Base-by-base conservation (phyloP, 768 basidiomycete genomes). In the Botryobasidium botryosum region DNA sequence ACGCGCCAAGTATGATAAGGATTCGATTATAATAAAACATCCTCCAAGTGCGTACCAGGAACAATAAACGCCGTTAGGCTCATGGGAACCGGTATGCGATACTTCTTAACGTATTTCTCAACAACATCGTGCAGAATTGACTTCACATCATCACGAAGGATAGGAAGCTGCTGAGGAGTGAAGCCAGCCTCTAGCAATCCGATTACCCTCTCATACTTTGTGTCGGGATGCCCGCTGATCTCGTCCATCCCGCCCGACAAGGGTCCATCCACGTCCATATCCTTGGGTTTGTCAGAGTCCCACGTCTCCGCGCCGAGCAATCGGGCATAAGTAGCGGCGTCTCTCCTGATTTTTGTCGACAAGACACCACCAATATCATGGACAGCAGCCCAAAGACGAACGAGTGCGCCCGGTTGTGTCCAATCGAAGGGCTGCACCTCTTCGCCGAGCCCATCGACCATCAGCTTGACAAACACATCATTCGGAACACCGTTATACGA, bases 161-260 rank as follows among this genome's bases (percentile, higher is more conserved):
- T 29, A 0, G 51, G 47, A 0, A 54, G 61, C 1, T 40, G 45
- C 3, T 15, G 7, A 7, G 80, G 80, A 25, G 65, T 59, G 45
- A 84, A 84, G 0, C 79, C 80, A 1, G 77, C 67, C 46, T 79
- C 74, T 0, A 84, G 50, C 1, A 80, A 55, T 43, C 77, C 75
- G 7, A 78, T n/a, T 0, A 68, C 62, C 1, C 49, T 48, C 54
- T 79, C 79, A 28, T 67, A 56, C 5, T 69, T 35, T 0, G 56
- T 40, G 5, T 55, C 35, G 4, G 72, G 68, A 2, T 40, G 43
- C 4, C 39, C 40, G 6, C 42, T 44, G n/a, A n/a, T n/a, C n/a
- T n/a, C 77, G 75, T 10, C 65, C 8, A 1, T n/a, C 15, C 35
- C 24, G 35, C 23, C 25, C 17, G 17, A 32, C 39, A 10, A 26